Evolutionary conservation across 306 rosid species (phyloP).

Genomic region (Corylus americana): DNA sequence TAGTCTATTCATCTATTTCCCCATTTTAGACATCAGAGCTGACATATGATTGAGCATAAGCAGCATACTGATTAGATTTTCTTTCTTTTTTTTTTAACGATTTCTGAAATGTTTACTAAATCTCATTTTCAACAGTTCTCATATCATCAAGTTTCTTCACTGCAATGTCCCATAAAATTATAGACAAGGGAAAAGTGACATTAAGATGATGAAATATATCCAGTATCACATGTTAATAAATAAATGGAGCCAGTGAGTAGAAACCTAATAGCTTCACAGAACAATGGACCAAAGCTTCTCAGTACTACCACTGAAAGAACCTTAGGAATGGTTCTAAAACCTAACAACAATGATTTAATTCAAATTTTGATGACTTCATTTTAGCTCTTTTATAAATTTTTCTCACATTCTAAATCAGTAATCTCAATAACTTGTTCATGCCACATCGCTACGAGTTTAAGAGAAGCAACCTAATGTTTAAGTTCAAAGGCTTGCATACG

Average conservation of each 20-base stretch:
- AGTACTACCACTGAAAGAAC: not conserved
- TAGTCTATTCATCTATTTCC: not conserved
- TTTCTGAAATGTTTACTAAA: not conserved
- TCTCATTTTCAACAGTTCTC: not conserved
- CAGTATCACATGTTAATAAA: not conserved
- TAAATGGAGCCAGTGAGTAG: not conserved
- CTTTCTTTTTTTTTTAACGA: too few relatives aligned
- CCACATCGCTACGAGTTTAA: not conserved
- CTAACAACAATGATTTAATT: too few relatives aligned
- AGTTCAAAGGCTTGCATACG: not conserved
- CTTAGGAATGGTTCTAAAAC: too few relatives aligned
- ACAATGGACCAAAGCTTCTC: not conserved
- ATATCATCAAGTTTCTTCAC: not conserved
- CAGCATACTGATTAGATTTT: not conserved
- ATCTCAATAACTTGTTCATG: not conserved
- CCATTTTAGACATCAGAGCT: not conserved
- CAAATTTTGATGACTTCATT: not conserved
- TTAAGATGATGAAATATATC: not conserved
- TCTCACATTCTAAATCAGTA: not conserved
- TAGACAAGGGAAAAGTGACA: not conserved
- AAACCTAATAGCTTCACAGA: not conserved
- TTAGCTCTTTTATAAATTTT: not conserved
- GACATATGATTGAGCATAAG: not conserved
- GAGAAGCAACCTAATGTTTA: not conserved
- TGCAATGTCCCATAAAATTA: not conserved